Conservation (phyloP, 768 basidiomycete species). For the Postia placenta region DNA sequence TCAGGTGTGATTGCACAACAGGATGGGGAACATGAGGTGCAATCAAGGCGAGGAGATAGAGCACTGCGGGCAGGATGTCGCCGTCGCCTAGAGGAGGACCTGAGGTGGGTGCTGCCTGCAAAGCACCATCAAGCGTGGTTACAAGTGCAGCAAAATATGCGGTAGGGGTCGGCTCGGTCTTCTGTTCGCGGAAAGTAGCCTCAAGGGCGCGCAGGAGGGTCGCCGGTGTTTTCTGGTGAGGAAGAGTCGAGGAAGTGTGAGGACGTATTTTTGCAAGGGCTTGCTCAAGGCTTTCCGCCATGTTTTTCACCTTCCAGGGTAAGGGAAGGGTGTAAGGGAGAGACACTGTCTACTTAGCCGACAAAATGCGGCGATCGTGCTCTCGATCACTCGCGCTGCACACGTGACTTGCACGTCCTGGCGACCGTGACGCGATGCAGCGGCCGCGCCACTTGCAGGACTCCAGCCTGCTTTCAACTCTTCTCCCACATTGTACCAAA, state of each 20-base stretch:
- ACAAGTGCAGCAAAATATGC: slow-evolving; percentile 94
- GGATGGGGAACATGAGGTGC: slow-evolving; percentile 71
- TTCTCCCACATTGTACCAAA: too few species aligned
- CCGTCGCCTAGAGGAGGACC: slow-evolving; percentile 46
- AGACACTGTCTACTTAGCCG: too few species aligned
- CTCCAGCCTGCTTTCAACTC: too few species aligned
- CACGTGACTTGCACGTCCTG: too few species aligned
- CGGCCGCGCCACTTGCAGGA: too few species aligned
- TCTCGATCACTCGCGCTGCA: too few species aligned
- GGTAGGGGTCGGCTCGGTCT: slow-evolving; percentile 63
- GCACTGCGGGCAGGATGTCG: slow-evolving; percentile 73
- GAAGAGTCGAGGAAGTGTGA: slow-evolving; percentile 72
- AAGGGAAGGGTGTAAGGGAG: too few species aligned
- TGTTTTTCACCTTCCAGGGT: too few species aligned
- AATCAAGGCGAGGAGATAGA: slow-evolving; percentile 79
- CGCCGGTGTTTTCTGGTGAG: slow-evolving; percentile 88
- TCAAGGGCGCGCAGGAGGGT: slow-evolving; percentile 82
- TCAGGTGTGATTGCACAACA: slow-evolving; percentile 75
- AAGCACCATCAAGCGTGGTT: slow-evolving; percentile 74
- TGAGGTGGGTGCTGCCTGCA: slow-evolving; percentile 47
- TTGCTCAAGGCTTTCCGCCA: slow-evolving; percentile 37
- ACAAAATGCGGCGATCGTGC: too few species aligned
- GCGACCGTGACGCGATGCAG: too few species aligned
- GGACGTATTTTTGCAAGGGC: slow-evolving; percentile 82
- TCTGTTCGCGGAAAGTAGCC: slow-evolving; percentile 66